Base-by-base conservation (phyloP, 2,329 filamentous ascomycete genomes). In the Ophiosphaerella narmari region DNA sequence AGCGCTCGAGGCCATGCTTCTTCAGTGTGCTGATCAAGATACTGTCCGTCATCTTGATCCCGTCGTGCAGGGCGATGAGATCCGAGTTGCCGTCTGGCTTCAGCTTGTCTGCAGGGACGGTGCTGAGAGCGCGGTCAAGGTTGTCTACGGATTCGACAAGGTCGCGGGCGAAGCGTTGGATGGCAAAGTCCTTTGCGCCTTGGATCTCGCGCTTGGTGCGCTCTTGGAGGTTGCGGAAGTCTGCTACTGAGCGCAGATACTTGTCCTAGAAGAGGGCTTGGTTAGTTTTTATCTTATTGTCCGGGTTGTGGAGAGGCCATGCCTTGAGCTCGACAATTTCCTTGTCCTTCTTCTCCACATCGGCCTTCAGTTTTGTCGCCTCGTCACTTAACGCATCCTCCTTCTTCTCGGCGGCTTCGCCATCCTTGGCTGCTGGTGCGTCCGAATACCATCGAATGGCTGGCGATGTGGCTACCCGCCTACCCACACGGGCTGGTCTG, bases 211-310 rank as follows among this genome's bases (percentile, higher is more conserved):
- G 91, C 74, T 87, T 84, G 37, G 91, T 96, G 70, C 94, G 90
- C 70, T 97, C 91, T 80, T 97, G 93, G 43, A 99, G 89, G 79
- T 97, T 99, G 73, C 91, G 91, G 84, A 95, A 97, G 68, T 99
- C 94, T 77, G 94, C 94, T 59, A 97, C 86, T 47, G 89, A 89
- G 73, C 94, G 93, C 57, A 97, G 84, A 77, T 91, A 95, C 80
- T 91, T 94, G 78, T 97, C 94, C 94, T 97, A 62, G 8, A 9
- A 9, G 32, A 34, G 21, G 7, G 5, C 7, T 26, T 16, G 35
- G 36, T 44, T 43, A 46, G 37, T 5, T 40, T 32, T 8, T 32
- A 21, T 29, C 26, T 29, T 29, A 2, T 34, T 21, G n/a, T 24
- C 16, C 13, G 5, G 6, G 37, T 7, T 13, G 7, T 23, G 37